Conservation (phyloP, 371 early-diverging fungal genomes). For the Saksenaea oblongispora region DNA sequence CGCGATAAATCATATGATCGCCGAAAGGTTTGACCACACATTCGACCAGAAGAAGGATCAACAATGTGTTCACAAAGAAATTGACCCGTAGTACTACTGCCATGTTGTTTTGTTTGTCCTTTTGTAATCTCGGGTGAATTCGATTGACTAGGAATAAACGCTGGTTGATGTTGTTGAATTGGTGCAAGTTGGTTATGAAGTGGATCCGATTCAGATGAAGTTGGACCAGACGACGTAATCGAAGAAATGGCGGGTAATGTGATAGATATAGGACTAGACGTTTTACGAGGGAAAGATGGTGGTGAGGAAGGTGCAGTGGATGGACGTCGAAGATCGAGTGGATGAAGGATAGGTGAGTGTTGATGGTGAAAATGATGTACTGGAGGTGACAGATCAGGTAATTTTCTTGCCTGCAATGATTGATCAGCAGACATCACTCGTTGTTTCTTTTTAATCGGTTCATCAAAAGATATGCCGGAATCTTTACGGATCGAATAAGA, state of each 20-base stretch:
- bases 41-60: slow-evolving; percentile 16
- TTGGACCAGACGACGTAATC: background rate
- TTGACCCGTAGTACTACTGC: slow-evolving; percentile 8
- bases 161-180: slow-evolving; percentile 8
- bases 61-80: slow-evolving; percentile 40
- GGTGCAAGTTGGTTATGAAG: slow-evolving; percentile 10
- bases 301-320: slow-evolving; percentile 16
- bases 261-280: slow-evolving; percentile 9
- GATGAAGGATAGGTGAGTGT: slow-evolving; percentile 28
- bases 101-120: slow-evolving; percentile 5
- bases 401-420: slow-evolving; percentile 16
- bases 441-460: slow-evolving; percentile 36
- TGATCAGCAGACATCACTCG: slow-evolving; percentile 33
- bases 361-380: slow-evolving; percentile 11
- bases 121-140: background rate
- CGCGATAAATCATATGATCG: slow-evolving; percentile 48
- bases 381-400: slow-evolving; percentile 31
- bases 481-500: slow-evolving; percentile 28
- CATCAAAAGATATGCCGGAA: slow-evolving; percentile 36
- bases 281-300: slow-evolving; percentile 3
- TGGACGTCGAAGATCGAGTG: slow-evolving; percentile 23
- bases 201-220: slow-evolving; percentile 2
- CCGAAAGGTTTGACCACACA: slow-evolving; percentile 46
- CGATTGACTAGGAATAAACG: background rate
- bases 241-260: slow-evolving; percentile 25